Percentiles rank a stretch among this genome's conserved stretches.
Evolutionary conservation across 2,329 filamentous ascomycete species (phyloP).

Genomic region (Akanthomyces muscarius): DNA sequence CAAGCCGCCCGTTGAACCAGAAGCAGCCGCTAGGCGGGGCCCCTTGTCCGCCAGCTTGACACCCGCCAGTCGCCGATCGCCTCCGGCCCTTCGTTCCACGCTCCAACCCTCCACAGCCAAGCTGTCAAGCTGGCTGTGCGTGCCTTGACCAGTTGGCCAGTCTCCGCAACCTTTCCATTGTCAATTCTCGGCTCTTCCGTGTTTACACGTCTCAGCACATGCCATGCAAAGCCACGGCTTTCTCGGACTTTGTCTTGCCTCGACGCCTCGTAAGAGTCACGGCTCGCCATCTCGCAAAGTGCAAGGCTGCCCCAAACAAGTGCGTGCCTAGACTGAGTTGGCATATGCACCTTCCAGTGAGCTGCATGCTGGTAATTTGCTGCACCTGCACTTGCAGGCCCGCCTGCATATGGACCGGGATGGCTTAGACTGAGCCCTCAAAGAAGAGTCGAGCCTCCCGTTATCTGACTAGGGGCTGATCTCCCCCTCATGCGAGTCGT

Average conservation of each 20-base stretch:
- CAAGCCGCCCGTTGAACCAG: constrained; percentile 7
- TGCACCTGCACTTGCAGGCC: constrained; percentile 15
- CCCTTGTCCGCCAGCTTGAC: constrained; percentile 2
- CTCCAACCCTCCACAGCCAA: neutral
- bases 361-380: constrained; percentile 16
- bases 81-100: constrained; percentile 3
- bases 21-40: constrained; percentile 4
- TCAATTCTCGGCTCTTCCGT: neutral
- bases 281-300: neutral
- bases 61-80: constrained; percentile 15
- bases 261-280: neutral
- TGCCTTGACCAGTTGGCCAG: neutral
- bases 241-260: neutral
- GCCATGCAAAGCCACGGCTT: neutral
- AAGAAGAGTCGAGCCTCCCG: constrained; percentile 1
- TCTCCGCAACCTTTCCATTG: neutral
- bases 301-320: neutral
- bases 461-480: constrained; percentile 9
- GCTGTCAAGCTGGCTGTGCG: neutral
- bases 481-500: neutral
- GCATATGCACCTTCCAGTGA: constrained; percentile 7
- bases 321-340: neutral
- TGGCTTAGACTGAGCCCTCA: constrained; percentile 12
- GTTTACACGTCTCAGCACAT: neutral
- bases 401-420: constrained; percentile 12